phyloP scores from a whole-genome alignment of 306 rosid species.

The Begonia fuchsioides region DNA sequence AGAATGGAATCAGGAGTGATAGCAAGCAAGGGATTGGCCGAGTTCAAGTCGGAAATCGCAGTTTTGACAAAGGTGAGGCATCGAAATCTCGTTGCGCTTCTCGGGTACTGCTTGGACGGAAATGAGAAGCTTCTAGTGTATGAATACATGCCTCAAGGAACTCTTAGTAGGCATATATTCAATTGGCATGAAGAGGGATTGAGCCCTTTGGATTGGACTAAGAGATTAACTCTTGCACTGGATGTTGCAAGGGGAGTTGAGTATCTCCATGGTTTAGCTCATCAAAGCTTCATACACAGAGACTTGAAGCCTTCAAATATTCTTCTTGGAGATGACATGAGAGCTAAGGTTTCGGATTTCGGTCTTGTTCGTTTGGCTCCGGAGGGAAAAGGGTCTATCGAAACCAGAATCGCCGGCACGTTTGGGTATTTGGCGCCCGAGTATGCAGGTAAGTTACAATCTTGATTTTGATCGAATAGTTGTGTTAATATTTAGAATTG shows the following conservation, averaged over 20 bases:
- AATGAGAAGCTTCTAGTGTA: constrained; percentile 78
- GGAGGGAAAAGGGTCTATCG: constrained; percentile 82
- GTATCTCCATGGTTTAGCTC: constrained; percentile 87
- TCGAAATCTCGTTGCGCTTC: constrained; percentile 78
- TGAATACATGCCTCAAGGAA: constrained; percentile 92
- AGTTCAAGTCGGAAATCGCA: constrained; percentile 76
- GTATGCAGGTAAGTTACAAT: constrained; percentile 50
- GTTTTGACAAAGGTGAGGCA: constrained; percentile 89
- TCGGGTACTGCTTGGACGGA: constrained; percentile 90
- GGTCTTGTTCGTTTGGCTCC: constrained; percentile 94
- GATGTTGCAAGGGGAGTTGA: constrained; percentile 93
- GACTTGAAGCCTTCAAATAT: constrained; percentile 90
- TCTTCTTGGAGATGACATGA: constrained; percentile 93
- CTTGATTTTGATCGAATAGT: no score
- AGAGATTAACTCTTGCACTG: constrained; percentile 57
- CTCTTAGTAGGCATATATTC: constrained; percentile 65
- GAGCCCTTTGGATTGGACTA: constrained; percentile 62
- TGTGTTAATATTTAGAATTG: no score
- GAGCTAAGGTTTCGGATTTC: constrained; percentile 87
- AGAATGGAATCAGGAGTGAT: constrained; percentile 81
- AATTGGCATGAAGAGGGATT: constrained; percentile 80
- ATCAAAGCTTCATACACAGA: constrained; percentile 85
- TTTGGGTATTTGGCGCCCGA: constrained; percentile 92
- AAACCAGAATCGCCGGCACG: constrained; percentile 83
- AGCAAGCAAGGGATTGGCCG: constrained; percentile 55